These are phyloP conservation scores for Bolboschoenus planiculmis DNA, from an alignment of 176 grass and related monocot genomes.

Conservation along the genomic window DNA sequence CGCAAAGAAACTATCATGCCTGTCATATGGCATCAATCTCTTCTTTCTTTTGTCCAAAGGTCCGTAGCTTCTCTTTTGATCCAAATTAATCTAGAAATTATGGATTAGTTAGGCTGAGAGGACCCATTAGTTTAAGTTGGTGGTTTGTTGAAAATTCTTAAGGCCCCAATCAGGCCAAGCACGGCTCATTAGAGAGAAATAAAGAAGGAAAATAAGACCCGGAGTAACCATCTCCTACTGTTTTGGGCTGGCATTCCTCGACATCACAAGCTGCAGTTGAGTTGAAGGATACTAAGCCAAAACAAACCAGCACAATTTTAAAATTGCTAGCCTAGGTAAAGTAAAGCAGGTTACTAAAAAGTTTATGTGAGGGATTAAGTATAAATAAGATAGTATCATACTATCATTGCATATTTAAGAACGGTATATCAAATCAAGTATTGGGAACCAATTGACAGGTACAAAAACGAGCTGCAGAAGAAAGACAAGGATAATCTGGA, in stretches of 20 bases:
- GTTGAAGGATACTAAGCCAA: no score
- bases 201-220: no score
- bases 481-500: conserved; percentile 65
- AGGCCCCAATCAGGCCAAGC: background rate
- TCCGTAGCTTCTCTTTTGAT: conserved; percentile 22
- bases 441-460: conserved; percentile 32
- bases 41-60: conserved; percentile 94
- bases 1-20: conserved; percentile 69
- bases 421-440: background rate
- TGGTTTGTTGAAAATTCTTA: background rate
- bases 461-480: conserved; percentile 75
- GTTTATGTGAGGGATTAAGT: background rate
- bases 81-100: background rate
- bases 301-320: background rate
- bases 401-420: background rate
- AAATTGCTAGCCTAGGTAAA: background rate
- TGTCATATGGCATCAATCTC: conserved; percentile 96
- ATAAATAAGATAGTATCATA: background rate
- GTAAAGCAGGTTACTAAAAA: background rate
- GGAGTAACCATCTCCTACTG: background rate
- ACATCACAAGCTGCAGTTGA: no score
- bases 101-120: background rate
- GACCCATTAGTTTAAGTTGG: background rate
- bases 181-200: background rate
- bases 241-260: no score